phyloP scores from a whole-genome alignment of 2,329 filamentous ascomycete species.

The Nannizziopsis barbatae region DNA sequence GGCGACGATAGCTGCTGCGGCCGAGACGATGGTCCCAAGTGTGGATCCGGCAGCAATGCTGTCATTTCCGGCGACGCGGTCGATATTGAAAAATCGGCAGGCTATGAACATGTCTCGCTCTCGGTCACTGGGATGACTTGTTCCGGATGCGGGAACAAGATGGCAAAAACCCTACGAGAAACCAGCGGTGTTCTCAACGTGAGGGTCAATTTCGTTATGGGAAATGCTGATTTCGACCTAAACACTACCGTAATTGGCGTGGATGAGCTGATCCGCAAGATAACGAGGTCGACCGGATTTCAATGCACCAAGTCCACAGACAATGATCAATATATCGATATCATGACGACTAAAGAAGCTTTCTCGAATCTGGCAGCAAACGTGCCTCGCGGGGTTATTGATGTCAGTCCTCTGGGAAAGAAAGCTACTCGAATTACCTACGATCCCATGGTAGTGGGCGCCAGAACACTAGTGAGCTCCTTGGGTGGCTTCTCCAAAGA shows the following conservation, averaged over 20 bases:
- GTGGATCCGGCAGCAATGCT: neutral
- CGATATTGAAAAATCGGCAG: constrained; percentile 12
- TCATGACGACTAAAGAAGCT: constrained; percentile 8
- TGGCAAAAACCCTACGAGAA: constrained; percentile 14
- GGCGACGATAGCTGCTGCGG: constrained; percentile 6
- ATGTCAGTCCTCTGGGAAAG: constrained; percentile 23
- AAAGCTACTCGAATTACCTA: constrained; percentile 35
- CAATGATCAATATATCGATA: constrained; percentile 15
- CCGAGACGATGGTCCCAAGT: neutral
- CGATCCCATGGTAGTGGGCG: constrained; percentile 38
- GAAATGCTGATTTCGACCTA: constrained; percentile 23
- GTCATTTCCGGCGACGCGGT: neutral
- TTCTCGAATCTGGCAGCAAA: constrained; percentile 1
- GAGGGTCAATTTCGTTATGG: constrained; percentile 18
- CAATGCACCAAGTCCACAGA: constrained; percentile 13
- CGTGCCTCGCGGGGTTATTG: constrained; percentile 9
- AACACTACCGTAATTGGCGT: constrained; percentile 30
- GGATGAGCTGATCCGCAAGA: constrained; percentile 15
- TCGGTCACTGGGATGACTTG: constrained; percentile 13
- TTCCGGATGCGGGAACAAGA: constrained; percentile 29
- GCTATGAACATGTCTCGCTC: constrained; percentile 12
- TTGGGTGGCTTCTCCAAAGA: constrained; percentile 4
- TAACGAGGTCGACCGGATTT: constrained; percentile 16
- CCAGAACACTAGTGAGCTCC: constrained; percentile 35
- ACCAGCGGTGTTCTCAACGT: constrained; percentile 14